phyloP scores from a whole-genome alignment of 148 eudicot genomes.

The Cornus kousa region DNA sequence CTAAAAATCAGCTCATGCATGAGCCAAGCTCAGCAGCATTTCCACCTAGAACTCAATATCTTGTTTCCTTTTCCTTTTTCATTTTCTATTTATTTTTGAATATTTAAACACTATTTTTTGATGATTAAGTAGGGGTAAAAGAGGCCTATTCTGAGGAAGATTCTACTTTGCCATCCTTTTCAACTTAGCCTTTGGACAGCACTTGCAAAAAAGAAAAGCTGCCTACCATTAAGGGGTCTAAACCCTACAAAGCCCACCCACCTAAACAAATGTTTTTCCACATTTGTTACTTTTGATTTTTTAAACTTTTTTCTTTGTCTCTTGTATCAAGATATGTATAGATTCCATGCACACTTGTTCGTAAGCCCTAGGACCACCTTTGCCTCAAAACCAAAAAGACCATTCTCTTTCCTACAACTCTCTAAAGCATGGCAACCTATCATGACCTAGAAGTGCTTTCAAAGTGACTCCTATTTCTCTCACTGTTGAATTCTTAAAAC shows the following conservation, averaged over 20 bases:
- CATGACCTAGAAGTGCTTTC: not conserved
- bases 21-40: not conserved
- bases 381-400: not conserved
- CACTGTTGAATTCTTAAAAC: too few relatives aligned
- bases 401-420: not conserved
- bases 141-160: slow-evolving; percentile 29
- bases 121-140: too few relatives aligned
- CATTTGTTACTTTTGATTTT: slow-evolving; percentile 3
- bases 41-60: too few relatives aligned
- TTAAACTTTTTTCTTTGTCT: not conserved
- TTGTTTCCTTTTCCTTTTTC: too few relatives aligned
- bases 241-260: slow-evolving; percentile 46
- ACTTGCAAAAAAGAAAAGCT: slow-evolving; percentile 53
- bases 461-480: too few relatives aligned
- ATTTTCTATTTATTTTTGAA: too few relatives aligned
- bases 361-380: not conserved
- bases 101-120: too few relatives aligned
- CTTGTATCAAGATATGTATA: not conserved
- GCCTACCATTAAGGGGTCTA: slow-evolving; percentile 65
- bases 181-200: slow-evolving; percentile 51
- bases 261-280: slow-evolving; percentile 39
- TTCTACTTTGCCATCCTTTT: slow-evolving; percentile 54
- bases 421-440: not conserved
- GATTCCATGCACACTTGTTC: not conserved
- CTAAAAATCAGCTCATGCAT: not conserved